Base-by-base conservation (phyloP, 2,329 filamentous ascomycete genomes). In the Paradendryphiella salina region DNA sequence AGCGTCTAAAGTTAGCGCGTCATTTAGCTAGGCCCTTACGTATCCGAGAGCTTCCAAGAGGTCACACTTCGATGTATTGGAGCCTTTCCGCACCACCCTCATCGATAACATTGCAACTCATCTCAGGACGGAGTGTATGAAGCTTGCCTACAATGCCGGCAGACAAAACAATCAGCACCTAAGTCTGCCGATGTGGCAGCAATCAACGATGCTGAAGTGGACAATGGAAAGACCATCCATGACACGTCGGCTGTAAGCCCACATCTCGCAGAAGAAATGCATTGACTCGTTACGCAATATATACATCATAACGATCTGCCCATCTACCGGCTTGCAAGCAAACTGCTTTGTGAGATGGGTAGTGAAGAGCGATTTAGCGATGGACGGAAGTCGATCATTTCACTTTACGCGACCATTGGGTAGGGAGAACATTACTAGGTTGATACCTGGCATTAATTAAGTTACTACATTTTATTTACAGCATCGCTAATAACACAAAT, bases 231-330 rank as follows among this genome's bases (percentile, higher is more conserved):
- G 7, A 13, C 20, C 21, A 10, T 28, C 6, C 31, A 11, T 3
- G n/a, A 20, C 9, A 36, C 14, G n/a, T 20, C 21, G 10, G 31
- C n/a, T 3, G 35, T 46, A 42, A 13, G 14, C 15, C 5, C 46
- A 7, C 53, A 53, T 11, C 40, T 63, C 20, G 58, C 58, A 8
- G 52, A 42, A 10, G 58, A 61, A 32, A 15, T 63, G 3, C 47
- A 60, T 23, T 35, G 38, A 11, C 34, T 47, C 8, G 45, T 63
- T 6, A 46, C 48, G 32, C 38, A 49, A 29, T 50, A 56, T 23
- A 21, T 59, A 8, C 8, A 50, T 2, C 31, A 42, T 15, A 33
- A 33, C 1, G 56, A 59, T 14, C 18, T 63, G 10, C 45, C 54
- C 3, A 41, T 40, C 10, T 61, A 59, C 15, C 48, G 57, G n/a